Evolutionary conservation across 371 early-diverging fungal species (phyloP).

Genomic region (Choanephora cucurbitarum): DNA sequence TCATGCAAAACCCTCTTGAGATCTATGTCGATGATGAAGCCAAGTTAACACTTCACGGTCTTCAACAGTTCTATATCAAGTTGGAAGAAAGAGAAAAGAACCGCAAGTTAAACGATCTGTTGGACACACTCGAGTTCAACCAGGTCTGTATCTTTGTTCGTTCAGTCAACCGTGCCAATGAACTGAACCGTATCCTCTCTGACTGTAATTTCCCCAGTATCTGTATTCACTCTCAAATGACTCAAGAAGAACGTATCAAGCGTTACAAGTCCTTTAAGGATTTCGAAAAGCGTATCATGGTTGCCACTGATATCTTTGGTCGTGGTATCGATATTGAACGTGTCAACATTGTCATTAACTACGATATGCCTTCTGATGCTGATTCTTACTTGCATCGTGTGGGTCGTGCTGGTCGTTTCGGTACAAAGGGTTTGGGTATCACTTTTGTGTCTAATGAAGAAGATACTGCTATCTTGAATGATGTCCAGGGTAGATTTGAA

Average conservation of each 20-base stretch:
- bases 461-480: constrained; percentile 79
- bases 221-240: constrained; percentile 92
- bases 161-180: constrained; percentile 81
- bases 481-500: constrained; percentile 94
- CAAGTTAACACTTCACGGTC: constrained; percentile 87
- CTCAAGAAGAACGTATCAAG: constrained; percentile 93
- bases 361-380: constrained; percentile 98
- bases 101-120: constrained; percentile 90
- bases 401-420: constrained; percentile 97
- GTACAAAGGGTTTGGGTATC: constrained; percentile 96
- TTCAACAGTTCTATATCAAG: constrained; percentile 98
- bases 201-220: constrained; percentile 92
- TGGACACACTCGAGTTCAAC: constrained; percentile 89
- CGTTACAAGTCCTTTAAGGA: constrained; percentile 92
- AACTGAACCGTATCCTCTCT: constrained; percentile 83
- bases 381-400: constrained; percentile 99
- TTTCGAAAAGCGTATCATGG: constrained; percentile 96
- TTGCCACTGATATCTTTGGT: constrained; percentile 95
- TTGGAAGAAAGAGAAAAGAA: constrained; percentile 98
- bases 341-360: constrained; percentile 99
- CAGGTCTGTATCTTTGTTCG: constrained; percentile 98
- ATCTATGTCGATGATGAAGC: constrained; percentile 98
- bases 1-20: constrained; percentile 92
- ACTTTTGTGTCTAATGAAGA: constrained; percentile 98
- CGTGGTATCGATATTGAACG: constrained; percentile 99